Conservation (phyloP, 768 basidiomycete genomes). For the Agrocybe praecox region DNA sequence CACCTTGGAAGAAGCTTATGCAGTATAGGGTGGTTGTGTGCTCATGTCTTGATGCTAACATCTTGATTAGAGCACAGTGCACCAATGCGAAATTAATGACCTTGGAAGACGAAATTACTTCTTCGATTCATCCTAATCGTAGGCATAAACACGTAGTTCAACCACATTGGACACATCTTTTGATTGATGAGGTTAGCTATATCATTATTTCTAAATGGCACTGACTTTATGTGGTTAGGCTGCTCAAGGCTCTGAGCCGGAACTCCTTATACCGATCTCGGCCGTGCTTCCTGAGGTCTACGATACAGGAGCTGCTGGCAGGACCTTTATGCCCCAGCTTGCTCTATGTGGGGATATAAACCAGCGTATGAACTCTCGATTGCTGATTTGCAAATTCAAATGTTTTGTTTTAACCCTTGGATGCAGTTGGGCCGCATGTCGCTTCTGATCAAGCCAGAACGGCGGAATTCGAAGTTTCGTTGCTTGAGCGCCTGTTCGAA, state of each 20-base stretch:
- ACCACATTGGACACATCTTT: slow-evolving; percentile 55
- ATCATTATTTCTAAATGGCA: not conserved
- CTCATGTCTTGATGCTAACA: slow-evolving; percentile 48
- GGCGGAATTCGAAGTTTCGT: slow-evolving; percentile 48
- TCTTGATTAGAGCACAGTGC: slow-evolving; percentile 45
- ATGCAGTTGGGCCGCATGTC: slow-evolving; percentile 52
- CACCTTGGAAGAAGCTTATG: slow-evolving; percentile 48
- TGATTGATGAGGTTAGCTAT: slow-evolving; percentile 48
- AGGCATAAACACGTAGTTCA: slow-evolving; percentile 27
- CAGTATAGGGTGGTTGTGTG: slow-evolving; percentile 47
- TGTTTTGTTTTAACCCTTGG: slow-evolving; percentile 1
- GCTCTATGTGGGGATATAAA: slow-evolving; percentile 55
- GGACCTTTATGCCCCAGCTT: slow-evolving; percentile 40
- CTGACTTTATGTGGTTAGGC: slow-evolving; percentile 30
- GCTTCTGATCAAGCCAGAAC: slow-evolving; percentile 44
- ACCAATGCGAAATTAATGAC: slow-evolving; percentile 41
- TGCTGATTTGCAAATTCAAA: not conserved
- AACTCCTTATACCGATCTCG: slow-evolving; percentile 51
- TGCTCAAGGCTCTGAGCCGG: slow-evolving; percentile 56
- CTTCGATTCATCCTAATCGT: slow-evolving; percentile 39
- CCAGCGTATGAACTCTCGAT: slow-evolving; percentile 37
- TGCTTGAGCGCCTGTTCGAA: slow-evolving; percentile 51
- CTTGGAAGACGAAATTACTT: slow-evolving; percentile 40
- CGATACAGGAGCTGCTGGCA: slow-evolving; percentile 8
- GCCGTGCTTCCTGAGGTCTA: slow-evolving; percentile 36